Evolutionary conservation across 805 yeast genomes (phyloP), one percentile per base, ranked within the genome.

Genomic region (Yarrowia phangngaensis): DNA sequence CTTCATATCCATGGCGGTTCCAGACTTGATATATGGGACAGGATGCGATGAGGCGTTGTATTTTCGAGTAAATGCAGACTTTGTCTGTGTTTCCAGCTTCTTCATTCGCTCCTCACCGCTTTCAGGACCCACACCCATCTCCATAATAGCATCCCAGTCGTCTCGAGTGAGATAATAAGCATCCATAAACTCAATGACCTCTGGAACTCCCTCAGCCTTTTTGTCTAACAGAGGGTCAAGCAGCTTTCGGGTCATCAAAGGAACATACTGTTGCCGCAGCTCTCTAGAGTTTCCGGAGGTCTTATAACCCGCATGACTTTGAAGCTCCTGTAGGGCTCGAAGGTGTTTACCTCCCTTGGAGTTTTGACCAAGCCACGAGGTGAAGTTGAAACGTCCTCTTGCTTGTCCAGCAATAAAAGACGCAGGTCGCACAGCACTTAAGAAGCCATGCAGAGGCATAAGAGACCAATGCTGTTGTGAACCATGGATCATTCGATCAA

Each of bases 401-500:
- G 82, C 64, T 41, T 73, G 75, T 3, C 54, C 56, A 12, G 85
- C 80, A 15, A 87, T 80, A 54, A 72, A 75, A 24, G 78, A 78
- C 0, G 86, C 74, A 1, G 97, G 98, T 40, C 76, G 68, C 9
- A 92, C 86, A 0, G 95, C 76, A 1, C 97, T 89, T 72, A 84
- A 70, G 4, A 87, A 74, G 0, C 88, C 97, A 65, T 87, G 96
- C 58, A 87, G 73, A 6, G 97, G 98, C 71, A 92, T 74, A 52
- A 90, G 71, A 53, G 92, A 79, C 97, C 97, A 89, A 57, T 84
- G 85, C 64, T 90, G 97, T 56, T 89, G 95, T 30, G 90, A 76
- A 33, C 95, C 83, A 60, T 95, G 84, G 51, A 92, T 90, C 62
- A 78, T 73, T 20, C 79, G 70, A 60, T 87, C 95, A 19, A 89